phyloP scores from a whole-genome alignment of 257 asterid genomes.

The Paraleonurus japonicus region DNA sequence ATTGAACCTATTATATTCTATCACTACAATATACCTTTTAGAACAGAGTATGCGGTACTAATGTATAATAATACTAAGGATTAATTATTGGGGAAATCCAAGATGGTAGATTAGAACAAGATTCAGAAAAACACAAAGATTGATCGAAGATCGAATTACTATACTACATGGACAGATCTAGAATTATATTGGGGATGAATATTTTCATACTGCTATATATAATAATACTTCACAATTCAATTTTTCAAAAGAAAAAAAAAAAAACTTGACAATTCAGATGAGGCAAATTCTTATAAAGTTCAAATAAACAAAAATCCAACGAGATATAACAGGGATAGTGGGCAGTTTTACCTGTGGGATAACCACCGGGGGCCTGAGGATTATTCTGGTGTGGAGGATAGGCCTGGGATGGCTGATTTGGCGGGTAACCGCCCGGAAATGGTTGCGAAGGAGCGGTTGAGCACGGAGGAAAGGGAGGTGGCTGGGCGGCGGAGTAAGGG shows the following conservation, averaged over 20 bases:
- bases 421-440: conserved; percentile 27
- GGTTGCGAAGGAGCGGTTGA: conserved; percentile 21
- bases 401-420: conserved; percentile 18
- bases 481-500: conserved; percentile 34
- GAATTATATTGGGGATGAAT: background rate
- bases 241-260: too few species aligned
- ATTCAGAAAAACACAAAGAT: background rate
- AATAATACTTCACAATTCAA: too few species aligned
- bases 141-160: background rate
- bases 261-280: too few species aligned
- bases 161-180: background rate
- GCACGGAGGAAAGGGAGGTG: conserved; percentile 36
- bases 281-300: too few species aligned
- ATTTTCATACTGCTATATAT: background rate
- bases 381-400: conserved; percentile 34
- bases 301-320: too few species aligned
- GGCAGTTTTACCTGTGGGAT: conserved; percentile 37
- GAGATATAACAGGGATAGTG: background rate
- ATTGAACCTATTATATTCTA: too few species aligned
- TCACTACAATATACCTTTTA: too few species aligned
- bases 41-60: too few species aligned
- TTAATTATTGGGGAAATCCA: background rate
- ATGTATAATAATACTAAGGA: background rate
- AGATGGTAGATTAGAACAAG: background rate
- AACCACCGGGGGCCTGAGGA: conserved; percentile 34